Base-by-base conservation (phyloP, 441 rosid genomes). In the Croton laevigatus region DNA sequence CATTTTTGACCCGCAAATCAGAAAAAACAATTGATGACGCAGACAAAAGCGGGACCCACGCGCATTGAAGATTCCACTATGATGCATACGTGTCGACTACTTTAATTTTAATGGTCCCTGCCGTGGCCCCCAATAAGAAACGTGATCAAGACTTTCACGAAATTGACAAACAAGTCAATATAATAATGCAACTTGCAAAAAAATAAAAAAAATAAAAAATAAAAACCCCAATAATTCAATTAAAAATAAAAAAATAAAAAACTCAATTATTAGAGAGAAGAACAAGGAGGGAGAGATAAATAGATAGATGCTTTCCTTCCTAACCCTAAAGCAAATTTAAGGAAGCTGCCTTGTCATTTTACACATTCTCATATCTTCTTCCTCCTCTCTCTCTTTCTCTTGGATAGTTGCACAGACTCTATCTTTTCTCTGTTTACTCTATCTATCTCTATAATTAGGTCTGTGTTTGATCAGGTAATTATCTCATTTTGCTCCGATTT, bases 301-400 rank as follows among this genome's bases (percentile, higher is more conserved):
- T 27, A 27, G 32, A 27, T 27, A 27, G 32, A 27, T 27, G 32
- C 32, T 27, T 17, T 8, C 54, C 17, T 70, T 49, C 14, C 72
- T 44, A 59, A 67, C 81, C 73, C 73, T 45, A 59, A 69, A 22
- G 42, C 49, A 6, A 27, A 40, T 55, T 38, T 12, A 63, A 27
- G 53, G 58, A 66, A 46, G 71, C 52, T 23, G 17, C 1, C 11
- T 27, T 32, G 32, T 19, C 17, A 12, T 58, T 5, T 32, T 13
- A 4, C 62, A 58, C 17, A 16, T 34, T 22, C 45, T 54, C 58
- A 1, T 27, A 27, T 7, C 8, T 4, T 8, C 4, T 6, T 8
- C 8, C 20, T 6, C 32, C 2, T 3, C 7, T 16, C 66, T 11
- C 52, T 17, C 44, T 3, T 48, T 45, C 16, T 54, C 37, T 64